phyloP scores from a whole-genome alignment of 495 filamentous ascomycete species.

The Chaetomium tenue region DNA sequence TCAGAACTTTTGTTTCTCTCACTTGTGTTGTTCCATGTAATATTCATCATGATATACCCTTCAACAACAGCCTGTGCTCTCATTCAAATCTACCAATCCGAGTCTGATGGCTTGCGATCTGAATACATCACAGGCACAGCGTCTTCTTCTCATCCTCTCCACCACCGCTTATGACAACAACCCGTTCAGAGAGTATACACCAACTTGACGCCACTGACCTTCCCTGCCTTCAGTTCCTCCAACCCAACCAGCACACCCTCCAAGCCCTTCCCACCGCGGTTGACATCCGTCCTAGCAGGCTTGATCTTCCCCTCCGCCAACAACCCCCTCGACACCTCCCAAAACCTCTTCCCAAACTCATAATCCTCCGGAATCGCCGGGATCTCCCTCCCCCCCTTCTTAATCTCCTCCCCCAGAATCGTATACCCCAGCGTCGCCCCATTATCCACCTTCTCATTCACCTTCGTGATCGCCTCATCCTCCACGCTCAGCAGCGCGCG shows the following conservation, averaged over 20 bases:
- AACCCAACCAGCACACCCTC: constrained; percentile 40
- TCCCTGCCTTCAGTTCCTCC: constrained; percentile 35
- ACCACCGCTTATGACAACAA: not conserved
- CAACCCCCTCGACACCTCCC: constrained; percentile 25
- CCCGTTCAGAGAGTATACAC: constrained; percentile 37
- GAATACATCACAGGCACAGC: not conserved
- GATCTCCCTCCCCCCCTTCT: not conserved
- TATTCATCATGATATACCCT: constrained; percentile 1
- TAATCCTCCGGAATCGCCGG: constrained; percentile 26
- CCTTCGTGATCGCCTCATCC: constrained; percentile 20
- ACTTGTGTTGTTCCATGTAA: not conserved
- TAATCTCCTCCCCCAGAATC: constrained; percentile 27
- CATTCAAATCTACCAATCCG: not conserved
- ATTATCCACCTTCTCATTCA: constrained; percentile 35
- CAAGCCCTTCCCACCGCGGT: constrained; percentile 37
- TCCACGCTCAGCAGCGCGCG: constrained; percentile 30
- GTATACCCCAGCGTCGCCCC: constrained; percentile 35
- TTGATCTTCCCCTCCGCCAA: constrained; percentile 34
- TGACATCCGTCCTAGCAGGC: constrained; percentile 32
- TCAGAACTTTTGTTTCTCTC: not conserved
- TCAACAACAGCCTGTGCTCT: not conserved
- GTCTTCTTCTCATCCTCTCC: not conserved
- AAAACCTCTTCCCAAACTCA: constrained; percentile 32
- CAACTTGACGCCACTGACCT: constrained; percentile 41
- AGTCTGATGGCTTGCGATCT: not conserved